Base-by-base conservation (phyloP, 2,329 filamentous ascomycete species). In the Colletotrichum caudatum region DNA sequence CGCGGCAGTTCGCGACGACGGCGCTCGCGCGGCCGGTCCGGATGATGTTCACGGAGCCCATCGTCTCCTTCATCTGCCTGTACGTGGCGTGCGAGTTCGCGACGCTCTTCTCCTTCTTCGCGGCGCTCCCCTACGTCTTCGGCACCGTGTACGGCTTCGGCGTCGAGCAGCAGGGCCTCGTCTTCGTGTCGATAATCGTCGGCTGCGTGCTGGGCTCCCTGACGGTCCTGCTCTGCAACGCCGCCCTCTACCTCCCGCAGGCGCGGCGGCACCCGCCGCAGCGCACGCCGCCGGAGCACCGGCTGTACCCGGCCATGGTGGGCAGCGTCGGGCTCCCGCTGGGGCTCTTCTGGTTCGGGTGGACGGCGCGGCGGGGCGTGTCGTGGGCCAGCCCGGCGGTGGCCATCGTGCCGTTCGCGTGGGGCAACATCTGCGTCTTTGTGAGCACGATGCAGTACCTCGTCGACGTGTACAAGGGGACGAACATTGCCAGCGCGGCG, bases 31-130 rank as follows among this genome's bases (percentile, higher is more conserved):
- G 88, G 14, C 89, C 89, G 0, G 23, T 90, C 0, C 83, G 85
- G 56, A 90, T 93, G 83, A 82, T 92, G 9, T 76, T 90, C 51
- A 85, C 86, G 1, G 90, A 92, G 75, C 90, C 90, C 2, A 90
- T 92, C 48, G 86, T 91, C 2, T 85, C 86, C 14, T 88, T 90
- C 66, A 78, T 84, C 48, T 84, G 82, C 53, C 75, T 89, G 0
- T 89, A 88, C 74, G 81, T 85, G 0, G 80, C 86, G 0, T 85
- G 83, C 74, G 82, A 84, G 64, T 89, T 88, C 66, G 86, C 84
- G 5, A 85, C 86, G 0, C 79, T 88, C 1, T 89, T 86, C 72
- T 83, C 80, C 56, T 88, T 88, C 80, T 88, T 89, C 74, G 84
- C 84, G 1, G 83, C 82, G 0, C 83, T 88, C 0, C 85, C 86